Conservation (phyloP, 805 yeast genomes). For the Wickerhamomyces bovis region DNA sequence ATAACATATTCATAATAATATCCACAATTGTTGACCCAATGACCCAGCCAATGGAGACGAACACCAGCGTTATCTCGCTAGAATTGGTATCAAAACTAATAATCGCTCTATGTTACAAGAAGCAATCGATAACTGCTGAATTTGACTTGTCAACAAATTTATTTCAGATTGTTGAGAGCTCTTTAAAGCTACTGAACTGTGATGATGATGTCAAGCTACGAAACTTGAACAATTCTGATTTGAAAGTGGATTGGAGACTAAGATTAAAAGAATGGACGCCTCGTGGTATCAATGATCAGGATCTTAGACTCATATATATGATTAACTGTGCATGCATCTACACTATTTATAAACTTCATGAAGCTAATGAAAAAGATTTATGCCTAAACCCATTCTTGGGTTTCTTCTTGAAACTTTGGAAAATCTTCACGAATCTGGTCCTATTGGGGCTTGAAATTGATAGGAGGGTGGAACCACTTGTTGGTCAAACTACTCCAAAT, state of each 20-base stretch:
- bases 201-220: constrained; percentile 37
- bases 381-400: constrained; percentile 58
- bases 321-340: constrained; percentile 36
- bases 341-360: constrained; percentile 39
- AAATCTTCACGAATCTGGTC: constrained; percentile 53
- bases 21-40: constrained; percentile 50
- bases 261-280: constrained; percentile 34
- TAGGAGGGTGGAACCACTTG: constrained; percentile 39
- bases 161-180: constrained; percentile 31
- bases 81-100: constrained; percentile 49
- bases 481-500: constrained; percentile 32
- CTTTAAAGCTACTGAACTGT: constrained; percentile 33
- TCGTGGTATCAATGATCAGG: constrained; percentile 26
- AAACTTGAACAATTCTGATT: constrained; percentile 34
- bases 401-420: constrained; percentile 57
- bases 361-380: constrained; percentile 29
- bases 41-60: constrained; percentile 64
- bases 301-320: constrained; percentile 41
- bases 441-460: constrained; percentile 57
- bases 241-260: constrained; percentile 27
- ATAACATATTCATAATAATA: constrained; percentile 21
- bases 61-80: constrained; percentile 45
- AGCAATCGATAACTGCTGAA: constrained; percentile 25
- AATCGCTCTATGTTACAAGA: constrained; percentile 28
- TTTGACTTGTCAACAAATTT: constrained; percentile 29